Conservation (phyloP, 176 grass and related monocot species). For the Carex cristatella region DNA sequence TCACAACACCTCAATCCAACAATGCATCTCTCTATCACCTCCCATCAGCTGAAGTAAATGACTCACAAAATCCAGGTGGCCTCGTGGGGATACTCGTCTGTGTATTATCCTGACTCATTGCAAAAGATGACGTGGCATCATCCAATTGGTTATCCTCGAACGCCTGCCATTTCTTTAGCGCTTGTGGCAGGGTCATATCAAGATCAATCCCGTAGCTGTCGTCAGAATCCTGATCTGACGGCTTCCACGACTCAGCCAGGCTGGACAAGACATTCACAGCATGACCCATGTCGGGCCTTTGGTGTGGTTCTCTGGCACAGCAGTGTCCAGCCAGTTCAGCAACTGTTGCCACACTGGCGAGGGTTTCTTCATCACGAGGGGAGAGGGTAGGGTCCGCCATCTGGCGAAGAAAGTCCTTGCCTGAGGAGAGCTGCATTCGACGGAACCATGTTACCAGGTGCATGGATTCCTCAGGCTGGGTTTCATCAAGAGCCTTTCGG, state of each 20-base stretch:
- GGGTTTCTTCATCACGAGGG: constrained; percentile 67
- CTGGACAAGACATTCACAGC: constrained; percentile 83
- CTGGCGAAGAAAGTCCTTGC: constrained; percentile 62
- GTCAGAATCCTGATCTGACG: constrained; percentile 67
- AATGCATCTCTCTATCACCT: constrained; percentile 32
- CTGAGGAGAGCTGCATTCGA: constrained; percentile 56
- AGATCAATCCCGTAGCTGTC: constrained; percentile 90
- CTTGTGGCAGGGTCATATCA: constrained; percentile 85
- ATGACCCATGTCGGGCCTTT: constrained; percentile 86
- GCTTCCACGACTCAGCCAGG: constrained; percentile 80
- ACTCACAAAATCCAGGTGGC: constrained; percentile 76
- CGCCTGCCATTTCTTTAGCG: constrained; percentile 95
- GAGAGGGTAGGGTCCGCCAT: constrained; percentile 52
- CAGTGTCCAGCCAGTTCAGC: constrained; percentile 85
- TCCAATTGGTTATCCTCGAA: constrained; percentile 74
- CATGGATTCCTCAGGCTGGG: constrained; percentile 84
- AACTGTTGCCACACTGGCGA: constrained; percentile 68
- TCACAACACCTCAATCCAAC: neutral
- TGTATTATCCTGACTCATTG: constrained; percentile 73
- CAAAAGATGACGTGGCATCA: constrained; percentile 56
- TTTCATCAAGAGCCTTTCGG: constrained; percentile 72
- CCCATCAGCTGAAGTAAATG: constrained; percentile 73
- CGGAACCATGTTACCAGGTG: constrained; percentile 96
- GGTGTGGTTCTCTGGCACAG: constrained; percentile 69
- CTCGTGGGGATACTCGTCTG: constrained; percentile 83